Evolutionary conservation across 2,329 filamentous ascomycete species (phyloP).

Genomic region (Alternaria novae-zelandiae): DNA sequence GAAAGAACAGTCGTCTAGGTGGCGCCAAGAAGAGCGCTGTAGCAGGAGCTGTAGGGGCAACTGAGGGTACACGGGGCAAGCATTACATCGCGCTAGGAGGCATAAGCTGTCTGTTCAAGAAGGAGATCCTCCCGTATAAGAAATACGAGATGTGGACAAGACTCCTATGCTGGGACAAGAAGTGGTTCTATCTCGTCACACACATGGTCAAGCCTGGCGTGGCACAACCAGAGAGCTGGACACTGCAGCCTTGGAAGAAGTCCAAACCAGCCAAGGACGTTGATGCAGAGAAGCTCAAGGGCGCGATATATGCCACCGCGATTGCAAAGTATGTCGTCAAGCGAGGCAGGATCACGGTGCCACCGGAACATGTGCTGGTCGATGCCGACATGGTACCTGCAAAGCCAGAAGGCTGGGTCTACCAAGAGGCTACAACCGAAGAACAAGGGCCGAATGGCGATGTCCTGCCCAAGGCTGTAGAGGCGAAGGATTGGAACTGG

Average conservation of each 20-base stretch:
- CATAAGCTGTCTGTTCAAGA: constrained; percentile 56
- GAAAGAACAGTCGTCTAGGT: constrained; percentile 33
- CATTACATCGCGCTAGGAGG: constrained; percentile 55
- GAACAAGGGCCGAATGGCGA: constrained; percentile 15
- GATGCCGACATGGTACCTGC: constrained; percentile 76
- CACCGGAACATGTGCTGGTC: constrained; percentile 77
- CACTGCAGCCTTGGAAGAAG: constrained; percentile 55
- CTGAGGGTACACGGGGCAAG: constrained; percentile 28
- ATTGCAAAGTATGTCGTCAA: constrained; percentile 60
- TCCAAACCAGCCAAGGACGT: constrained; percentile 27
- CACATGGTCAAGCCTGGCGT: constrained; percentile 56
- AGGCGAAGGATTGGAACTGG: constrained; percentile 62
- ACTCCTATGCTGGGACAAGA: constrained; percentile 57
- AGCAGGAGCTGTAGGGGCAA: constrained; percentile 21
- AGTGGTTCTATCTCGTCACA: constrained; percentile 58
- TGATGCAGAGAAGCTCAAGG: constrained; percentile 45
- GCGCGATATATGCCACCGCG: constrained; percentile 57
- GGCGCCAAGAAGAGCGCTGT: constrained; percentile 29
- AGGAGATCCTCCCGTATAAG: constrained; percentile 54
- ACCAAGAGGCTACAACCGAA: constrained; percentile 13
- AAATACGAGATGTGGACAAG: constrained; percentile 58
- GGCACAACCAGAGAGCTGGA: constrained; percentile 50
- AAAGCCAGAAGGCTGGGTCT: constrained; percentile 65
- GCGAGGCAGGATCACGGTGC: constrained; percentile 74
- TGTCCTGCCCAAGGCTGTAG: constrained; percentile 38